Percentiles rank a stretch among this genome's conserved stretches.
These are phyloP conservation scores for Nymphaea colorata DNA, from an alignment of 164 flowering plant genomes.

Conservation along the genomic window DNA sequence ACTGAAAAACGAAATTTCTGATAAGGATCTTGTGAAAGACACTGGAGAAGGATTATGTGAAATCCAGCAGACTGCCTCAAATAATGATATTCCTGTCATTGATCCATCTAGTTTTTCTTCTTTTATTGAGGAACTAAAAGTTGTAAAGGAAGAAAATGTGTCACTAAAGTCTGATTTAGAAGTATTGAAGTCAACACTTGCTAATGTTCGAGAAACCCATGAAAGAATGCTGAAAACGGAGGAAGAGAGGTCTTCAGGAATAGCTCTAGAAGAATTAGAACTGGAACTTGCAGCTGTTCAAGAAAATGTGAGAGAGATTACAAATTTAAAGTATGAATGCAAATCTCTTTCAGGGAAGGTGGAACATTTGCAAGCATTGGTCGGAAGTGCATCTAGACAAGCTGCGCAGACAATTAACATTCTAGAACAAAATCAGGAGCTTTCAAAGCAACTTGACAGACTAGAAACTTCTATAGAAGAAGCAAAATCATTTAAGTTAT, in stretches of 20 bases:
- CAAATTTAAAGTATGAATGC: constrained; percentile 49
- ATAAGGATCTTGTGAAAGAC: constrained; percentile 21
- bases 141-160: constrained; percentile 49
- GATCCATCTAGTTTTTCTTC: constrained; percentile 15
- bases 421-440: constrained; percentile 73
- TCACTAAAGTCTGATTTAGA: constrained; percentile 50
- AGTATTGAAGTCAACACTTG: constrained; percentile 38
- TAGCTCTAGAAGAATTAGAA: constrained; percentile 56
- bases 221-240: constrained; percentile 50
- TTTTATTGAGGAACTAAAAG: constrained; percentile 47
- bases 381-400: constrained; percentile 67
- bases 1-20: constrained; percentile 39
- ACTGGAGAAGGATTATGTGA: constrained; percentile 11
- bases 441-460: constrained; percentile 65
- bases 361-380: constrained; percentile 49
- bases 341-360: constrained; percentile 53
- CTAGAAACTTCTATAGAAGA: constrained; percentile 76
- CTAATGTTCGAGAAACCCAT: constrained; percentile 40
- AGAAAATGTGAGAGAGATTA: constrained; percentile 59
- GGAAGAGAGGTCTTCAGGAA: constrained; percentile 44
- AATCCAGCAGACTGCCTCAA: constrained; percentile 8
- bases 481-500: constrained; percentile 38
- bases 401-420: constrained; percentile 73
- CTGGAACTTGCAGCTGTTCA: constrained; percentile 44
- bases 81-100: constrained; percentile 8